A percentile compares a stretch with the other conserved stretches of the same genome.
phyloP scores from a whole-genome alignment of 306 rosid species.

The Cucumis hystrix region DNA sequence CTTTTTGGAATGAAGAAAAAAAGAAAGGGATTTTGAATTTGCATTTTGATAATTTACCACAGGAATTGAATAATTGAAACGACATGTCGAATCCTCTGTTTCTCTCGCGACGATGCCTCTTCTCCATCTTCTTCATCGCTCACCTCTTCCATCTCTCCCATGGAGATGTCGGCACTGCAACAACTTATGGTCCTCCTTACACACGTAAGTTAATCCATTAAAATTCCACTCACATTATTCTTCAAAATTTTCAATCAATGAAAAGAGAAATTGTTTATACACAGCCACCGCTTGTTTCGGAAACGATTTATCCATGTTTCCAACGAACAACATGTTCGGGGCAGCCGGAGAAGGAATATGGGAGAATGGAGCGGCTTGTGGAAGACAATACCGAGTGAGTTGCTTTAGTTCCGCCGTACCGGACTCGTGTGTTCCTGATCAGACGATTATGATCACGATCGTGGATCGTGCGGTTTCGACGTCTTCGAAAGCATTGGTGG shows the following conservation, averaged over 20 bases:
- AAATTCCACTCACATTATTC: background rate
- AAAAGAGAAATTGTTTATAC: too few species aligned
- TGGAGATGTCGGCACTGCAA: constrained; percentile 53
- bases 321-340: constrained; percentile 47
- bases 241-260: background rate
- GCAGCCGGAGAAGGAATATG: constrained; percentile 75
- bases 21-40: too few species aligned
- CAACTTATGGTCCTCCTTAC: constrained; percentile 43
- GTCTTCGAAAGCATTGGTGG: constrained; percentile 24
- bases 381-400: constrained; percentile 50
- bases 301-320: constrained; percentile 26
- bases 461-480: constrained; percentile 47
- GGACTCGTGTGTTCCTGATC: constrained; percentile 33
- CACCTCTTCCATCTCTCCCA: constrained; percentile 15
- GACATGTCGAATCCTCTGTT: constrained; percentile 12
- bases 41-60: background rate
- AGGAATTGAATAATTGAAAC: background rate
- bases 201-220: constrained; percentile 20
- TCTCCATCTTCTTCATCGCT: constrained; percentile 14
- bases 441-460: constrained; percentile 41
- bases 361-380: constrained; percentile 93
- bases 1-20: too few species aligned
- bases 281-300: constrained; percentile 56
- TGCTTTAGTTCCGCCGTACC: constrained; percentile 49
- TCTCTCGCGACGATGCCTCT: background rate